A percentile compares a stretch with the other conserved stretches of the same genome.
Conservation (phyloP, 2,329 filamentous ascomycete species). For the Aspergillus fumigatiaffinis region DNA sequence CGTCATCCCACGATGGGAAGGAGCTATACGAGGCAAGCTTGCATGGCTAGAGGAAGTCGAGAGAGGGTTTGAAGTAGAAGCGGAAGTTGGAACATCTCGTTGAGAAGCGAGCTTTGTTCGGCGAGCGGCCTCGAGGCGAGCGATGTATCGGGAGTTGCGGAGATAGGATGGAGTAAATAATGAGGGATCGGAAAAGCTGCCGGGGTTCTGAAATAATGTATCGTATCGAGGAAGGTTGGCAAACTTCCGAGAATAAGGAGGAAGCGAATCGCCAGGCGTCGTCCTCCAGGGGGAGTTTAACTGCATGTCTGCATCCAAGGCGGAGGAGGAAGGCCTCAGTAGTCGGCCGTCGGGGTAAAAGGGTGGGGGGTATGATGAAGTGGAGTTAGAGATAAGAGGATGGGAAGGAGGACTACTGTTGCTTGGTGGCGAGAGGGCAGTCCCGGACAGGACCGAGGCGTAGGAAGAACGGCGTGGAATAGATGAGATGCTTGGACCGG, state of each 20-base stretch:
- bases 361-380: constrained; percentile 34
- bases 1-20: constrained; percentile 71
- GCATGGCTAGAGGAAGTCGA: constrained; percentile 57
- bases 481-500: constrained; percentile 34
- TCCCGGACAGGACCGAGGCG: constrained; percentile 58
- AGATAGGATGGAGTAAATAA: constrained; percentile 80
- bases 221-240: constrained; percentile 30
- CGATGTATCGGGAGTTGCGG: constrained; percentile 70
- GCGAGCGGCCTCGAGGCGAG: constrained; percentile 68
- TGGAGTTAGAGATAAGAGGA: constrained; percentile 46
- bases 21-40: constrained; percentile 55
- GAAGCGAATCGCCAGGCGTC: constrained; percentile 38
- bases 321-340: constrained; percentile 33
- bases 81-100: constrained; percentile 46
- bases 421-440: constrained; percentile 37
- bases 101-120: constrained; percentile 55
- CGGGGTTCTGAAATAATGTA: constrained; percentile 22
- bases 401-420: constrained; percentile 50
- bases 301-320: constrained; percentile 49
- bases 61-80: constrained; percentile 40
- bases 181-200: constrained; percentile 23
- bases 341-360: constrained; percentile 31
- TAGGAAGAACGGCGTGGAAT: constrained; percentile 56
- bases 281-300: constrained; percentile 46
- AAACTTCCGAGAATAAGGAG: constrained; percentile 48